Conservation (phyloP, 345 rosid genomes). For the Rhodamnia argentea region DNA sequence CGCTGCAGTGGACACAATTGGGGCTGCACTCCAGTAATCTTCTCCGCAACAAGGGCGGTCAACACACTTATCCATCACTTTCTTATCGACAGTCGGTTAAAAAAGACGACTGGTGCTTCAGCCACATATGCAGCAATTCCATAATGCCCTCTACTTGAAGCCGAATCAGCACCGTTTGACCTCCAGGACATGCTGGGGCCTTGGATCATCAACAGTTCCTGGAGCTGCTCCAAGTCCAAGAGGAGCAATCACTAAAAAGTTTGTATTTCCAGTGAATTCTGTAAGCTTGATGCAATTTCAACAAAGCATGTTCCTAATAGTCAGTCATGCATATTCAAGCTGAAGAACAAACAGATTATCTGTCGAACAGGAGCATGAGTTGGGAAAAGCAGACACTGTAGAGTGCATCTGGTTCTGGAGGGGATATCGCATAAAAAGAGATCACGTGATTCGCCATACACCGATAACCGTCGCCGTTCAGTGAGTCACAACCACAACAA, state of each 20-base stretch:
- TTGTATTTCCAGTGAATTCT: neutral
- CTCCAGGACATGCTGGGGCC: slow-evolving; percentile 36
- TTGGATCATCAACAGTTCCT: slow-evolving; percentile 48
- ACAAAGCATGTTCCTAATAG: neutral
- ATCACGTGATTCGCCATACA: neutral
- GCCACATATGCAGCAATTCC: slow-evolving; percentile 52
- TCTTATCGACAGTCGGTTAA: slow-evolving; percentile 19
- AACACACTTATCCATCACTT: too few relatives aligned
- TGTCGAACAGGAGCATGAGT: neutral
- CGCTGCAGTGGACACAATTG: slow-evolving; percentile 4
- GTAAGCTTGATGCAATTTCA: neutral
- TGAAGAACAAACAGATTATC: neutral
- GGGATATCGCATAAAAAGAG: neutral
- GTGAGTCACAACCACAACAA: neutral
- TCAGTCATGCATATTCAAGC: neutral
- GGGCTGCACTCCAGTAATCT: slow-evolving; percentile 8
- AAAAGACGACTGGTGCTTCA: slow-evolving; percentile 35
- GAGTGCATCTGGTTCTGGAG: neutral
- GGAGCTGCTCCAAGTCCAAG: slow-evolving; percentile 41
- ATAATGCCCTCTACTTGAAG: slow-evolving; percentile 40
- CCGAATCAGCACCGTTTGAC: slow-evolving; percentile 44
- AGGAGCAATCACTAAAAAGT: slow-evolving; percentile 13
- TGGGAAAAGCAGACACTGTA: neutral
- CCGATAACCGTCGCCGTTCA: neutral
- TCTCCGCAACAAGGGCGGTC: slow-evolving; percentile 15